A percentile compares a stretch with the other conserved stretches of the same genome.
Evolutionary conservation across 1,284 basidiomycete species (phyloP).

Genomic region (Melampsora americana): DNA sequence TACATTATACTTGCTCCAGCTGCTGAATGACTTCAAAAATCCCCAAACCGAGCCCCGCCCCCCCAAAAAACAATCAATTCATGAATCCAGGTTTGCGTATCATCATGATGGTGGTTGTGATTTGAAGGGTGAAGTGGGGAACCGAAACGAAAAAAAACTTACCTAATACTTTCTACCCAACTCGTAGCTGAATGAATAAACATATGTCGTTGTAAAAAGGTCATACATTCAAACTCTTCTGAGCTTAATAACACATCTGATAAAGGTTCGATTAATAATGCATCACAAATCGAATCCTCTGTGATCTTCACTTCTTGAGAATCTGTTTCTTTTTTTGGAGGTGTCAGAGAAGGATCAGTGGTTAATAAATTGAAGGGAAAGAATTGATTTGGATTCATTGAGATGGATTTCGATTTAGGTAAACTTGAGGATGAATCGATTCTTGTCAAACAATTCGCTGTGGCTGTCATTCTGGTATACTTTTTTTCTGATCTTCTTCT

Average conservation of each 20-base stretch:
- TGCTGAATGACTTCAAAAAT: conserved; percentile 40
- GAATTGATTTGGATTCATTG: conserved; percentile 5
- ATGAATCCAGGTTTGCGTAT: too few relatives aligned
- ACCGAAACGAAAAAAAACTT: too few relatives aligned
- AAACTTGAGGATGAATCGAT: not conserved
- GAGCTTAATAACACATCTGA: not conserved
- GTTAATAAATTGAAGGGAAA: conserved; percentile 27
- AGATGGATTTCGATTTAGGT: not conserved
- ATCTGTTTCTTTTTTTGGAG: not conserved
- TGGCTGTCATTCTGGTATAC: conserved; percentile 40
- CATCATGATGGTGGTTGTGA: too few relatives aligned
- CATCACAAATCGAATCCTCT: not conserved
- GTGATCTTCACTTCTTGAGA: not conserved
- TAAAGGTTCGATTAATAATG: conserved; percentile 5
- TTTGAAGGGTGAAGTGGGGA: too few relatives aligned
- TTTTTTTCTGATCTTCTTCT: conserved; percentile 33
- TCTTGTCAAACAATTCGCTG: conserved; percentile 30
- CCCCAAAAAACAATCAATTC: too few relatives aligned
- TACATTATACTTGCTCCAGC: conserved; percentile 33
- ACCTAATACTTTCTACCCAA: conserved; percentile 42
- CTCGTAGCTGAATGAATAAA: conserved; percentile 42
- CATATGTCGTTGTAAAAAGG: conserved; percentile 39
- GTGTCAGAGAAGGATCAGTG: not conserved
- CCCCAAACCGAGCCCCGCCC: too few relatives aligned
- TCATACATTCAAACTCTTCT: conserved; percentile 41